phyloP scores from a whole-genome alignment of 2,329 filamentous ascomycete species.

The Diaporthe sp. region DNA sequence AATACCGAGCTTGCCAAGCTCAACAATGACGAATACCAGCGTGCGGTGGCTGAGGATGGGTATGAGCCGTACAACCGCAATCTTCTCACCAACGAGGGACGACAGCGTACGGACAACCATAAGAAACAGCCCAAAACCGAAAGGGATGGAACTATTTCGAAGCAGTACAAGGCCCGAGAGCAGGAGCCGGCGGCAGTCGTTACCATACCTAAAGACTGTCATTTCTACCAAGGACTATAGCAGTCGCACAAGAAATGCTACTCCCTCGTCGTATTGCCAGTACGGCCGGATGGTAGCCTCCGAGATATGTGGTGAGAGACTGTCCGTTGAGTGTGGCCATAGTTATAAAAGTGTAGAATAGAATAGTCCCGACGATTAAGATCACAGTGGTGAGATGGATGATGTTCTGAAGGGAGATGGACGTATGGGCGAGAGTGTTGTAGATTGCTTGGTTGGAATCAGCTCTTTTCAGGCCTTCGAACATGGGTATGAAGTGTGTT shows the following conservation, averaged over 20 bases:
- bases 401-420: too few species aligned
- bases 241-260: conserved; percentile 42
- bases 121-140: conserved; percentile 9
- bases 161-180: not conserved
- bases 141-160: not conserved
- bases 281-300: conserved; percentile 28
- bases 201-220: conserved; percentile 43
- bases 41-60: conserved; percentile 42
- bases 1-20: conserved; percentile 40
- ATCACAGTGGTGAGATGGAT: too few species aligned
- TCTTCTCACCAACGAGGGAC: conserved; percentile 29
- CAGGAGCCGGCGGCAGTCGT: conserved; percentile 34
- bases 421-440: too few species aligned
- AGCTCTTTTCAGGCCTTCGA: too few species aligned
- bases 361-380: too few species aligned
- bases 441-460: too few species aligned
- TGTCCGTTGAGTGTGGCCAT: too few species aligned
- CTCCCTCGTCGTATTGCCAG: conserved; percentile 50
- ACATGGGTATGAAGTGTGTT: too few species aligned
- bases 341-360: too few species aligned
- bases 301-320: too few species aligned
- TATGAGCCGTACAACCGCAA: conserved; percentile 41
- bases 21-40: conserved; percentile 41
- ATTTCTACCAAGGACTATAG: conserved; percentile 48
- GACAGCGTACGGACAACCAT: conserved; percentile 27